phyloP scores from a whole-genome alignment of 106 monocot genomes.

The Dactylorhiza incarnata region DNA sequence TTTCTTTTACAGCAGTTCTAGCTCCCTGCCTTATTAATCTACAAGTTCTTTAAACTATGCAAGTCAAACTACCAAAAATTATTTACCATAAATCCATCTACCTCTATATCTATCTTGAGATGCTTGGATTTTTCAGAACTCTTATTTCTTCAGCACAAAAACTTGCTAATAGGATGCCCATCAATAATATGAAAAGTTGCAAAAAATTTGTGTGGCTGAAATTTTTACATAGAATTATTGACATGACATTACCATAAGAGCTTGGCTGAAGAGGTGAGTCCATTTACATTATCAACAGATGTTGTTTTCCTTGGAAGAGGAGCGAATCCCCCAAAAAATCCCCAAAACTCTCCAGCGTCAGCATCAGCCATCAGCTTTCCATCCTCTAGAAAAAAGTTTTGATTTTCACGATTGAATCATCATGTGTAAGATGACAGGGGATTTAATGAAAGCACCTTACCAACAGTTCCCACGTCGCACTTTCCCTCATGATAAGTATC shows the following conservation, averaged over 20 bases:
- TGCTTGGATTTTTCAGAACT: not conserved
- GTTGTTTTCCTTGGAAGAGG: conserved; percentile 72
- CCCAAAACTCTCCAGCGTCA: conserved; percentile 93
- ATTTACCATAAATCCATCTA: not conserved
- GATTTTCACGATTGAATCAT: not conserved
- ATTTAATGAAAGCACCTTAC: conserved; percentile 12
- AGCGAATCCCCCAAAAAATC: conserved; percentile 91
- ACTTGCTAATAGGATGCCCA: not conserved
- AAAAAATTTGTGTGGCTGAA: not conserved
- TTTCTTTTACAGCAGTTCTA: too few species aligned
- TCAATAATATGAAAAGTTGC: not conserved
- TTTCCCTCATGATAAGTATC: conserved; percentile 34
- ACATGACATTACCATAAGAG: conserved; percentile 44
- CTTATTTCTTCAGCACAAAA: not conserved
- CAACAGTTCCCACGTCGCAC: conserved; percentile 29
- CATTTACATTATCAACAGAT: conserved; percentile 35
- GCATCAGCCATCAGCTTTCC: conserved; percentile 94
- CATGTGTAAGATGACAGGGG: not conserved
- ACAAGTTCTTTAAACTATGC: too few species aligned
- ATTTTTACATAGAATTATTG: not conserved
- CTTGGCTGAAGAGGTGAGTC: conserved; percentile 24
- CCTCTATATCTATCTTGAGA: too few species aligned
- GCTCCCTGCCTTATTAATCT: too few species aligned
- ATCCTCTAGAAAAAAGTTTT: conserved; percentile 48
- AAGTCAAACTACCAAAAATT: too few species aligned